phyloP scores from a whole-genome alignment of 2,329 filamentous ascomycete genomes.

The Lachnellula subtilissima region DNA sequence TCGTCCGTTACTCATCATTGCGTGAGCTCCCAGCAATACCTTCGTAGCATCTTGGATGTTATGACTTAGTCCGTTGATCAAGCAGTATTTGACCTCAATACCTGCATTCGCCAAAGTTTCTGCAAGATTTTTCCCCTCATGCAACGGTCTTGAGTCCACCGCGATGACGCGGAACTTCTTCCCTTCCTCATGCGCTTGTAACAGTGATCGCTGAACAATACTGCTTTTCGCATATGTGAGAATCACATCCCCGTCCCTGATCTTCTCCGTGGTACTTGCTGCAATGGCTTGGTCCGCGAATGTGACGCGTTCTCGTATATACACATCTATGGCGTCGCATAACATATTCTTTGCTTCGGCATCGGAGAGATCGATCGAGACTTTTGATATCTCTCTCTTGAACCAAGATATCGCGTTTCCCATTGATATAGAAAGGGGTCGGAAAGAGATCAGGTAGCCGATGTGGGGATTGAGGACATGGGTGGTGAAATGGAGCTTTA shows the following conservation, averaged over 20 bases:
- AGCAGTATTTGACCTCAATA: constrained; percentile 73
- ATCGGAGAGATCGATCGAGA: constrained; percentile 82
- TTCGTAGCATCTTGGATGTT: constrained; percentile 59
- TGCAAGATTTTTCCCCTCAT: constrained; percentile 68
- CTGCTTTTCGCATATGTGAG: constrained; percentile 83
- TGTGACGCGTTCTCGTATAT: constrained; percentile 85
- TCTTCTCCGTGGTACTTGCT: constrained; percentile 67
- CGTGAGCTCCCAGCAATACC: constrained; percentile 81
- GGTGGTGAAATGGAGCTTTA: constrained; percentile 85
- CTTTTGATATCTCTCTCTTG: constrained; percentile 85
- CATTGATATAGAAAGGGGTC: constrained; percentile 95
- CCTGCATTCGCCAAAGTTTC: constrained; percentile 62
- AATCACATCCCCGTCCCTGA: constrained; percentile 74
- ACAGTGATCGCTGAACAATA: constrained; percentile 77
- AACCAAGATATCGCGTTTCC: constrained; percentile 94
- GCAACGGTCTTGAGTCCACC: constrained; percentile 69
- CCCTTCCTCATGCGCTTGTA: constrained; percentile 65
- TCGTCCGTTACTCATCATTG: constrained; percentile 91
- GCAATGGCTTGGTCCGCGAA: constrained; percentile 84
- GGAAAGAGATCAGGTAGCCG: constrained; percentile 85
- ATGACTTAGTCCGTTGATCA: constrained; percentile 72
- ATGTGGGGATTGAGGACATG: constrained; percentile 93
- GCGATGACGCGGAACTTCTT: constrained; percentile 79
- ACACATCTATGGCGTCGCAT: constrained; percentile 76
- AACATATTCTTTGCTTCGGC: constrained; percentile 74